Evolutionary conservation across 2,329 filamentous ascomycete genomes (phyloP), one percentile per base, ranked within the genome.

Genomic region (Colletotrichum phormii): DNA sequence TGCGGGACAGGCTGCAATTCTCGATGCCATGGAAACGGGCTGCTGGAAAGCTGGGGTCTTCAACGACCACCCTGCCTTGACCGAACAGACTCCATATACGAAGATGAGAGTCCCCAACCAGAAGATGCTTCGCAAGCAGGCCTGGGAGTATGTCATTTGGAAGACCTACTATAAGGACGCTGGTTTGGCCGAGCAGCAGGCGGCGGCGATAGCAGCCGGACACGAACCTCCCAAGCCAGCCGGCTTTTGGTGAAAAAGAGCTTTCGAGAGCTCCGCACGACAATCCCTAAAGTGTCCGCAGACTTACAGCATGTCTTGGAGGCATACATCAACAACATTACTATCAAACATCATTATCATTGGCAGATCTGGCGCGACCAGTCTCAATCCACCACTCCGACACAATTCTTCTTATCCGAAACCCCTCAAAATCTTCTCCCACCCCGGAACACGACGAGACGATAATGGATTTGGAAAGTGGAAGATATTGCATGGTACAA

Each of bases 141-240:
- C 33, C 9, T 65, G 60, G 71, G 71, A 72, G 29, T 24, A 72
- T 13, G 18, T 29, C 5, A 8, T 72, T 3, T 70, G 66, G 66
- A 53, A 55, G 26, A 46, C 55, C 49, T 18, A 22, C 1, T 31
- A 22, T 5, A 55, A 63, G 33, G 51, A 62, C 3, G 22, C 42
- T 5, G 42, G 42, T 18, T 49, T 49, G 18, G 42, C 54, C 4
- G 18, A 24, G 13, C 46, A 57, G 15, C 49, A 71, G 18, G 42
- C 15, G 18, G 42, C 42, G 18, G 42, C 42, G 2, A n/a, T 49
- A 18, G 18, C 18, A n/a, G 8, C 8, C 18, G 42, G 42, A 8
- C 18, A 49, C 42, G 42, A 49, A 22, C 42, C 42, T n/a, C 42
- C 31, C 35, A 54, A 29, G 53, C 37, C 35, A 57, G 31, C 24